Evolutionary conservation across 2,329 filamentous ascomycete species (phyloP), one percentile per base, ranked within the genome.

Genomic region (Aspergillus texensis): DNA sequence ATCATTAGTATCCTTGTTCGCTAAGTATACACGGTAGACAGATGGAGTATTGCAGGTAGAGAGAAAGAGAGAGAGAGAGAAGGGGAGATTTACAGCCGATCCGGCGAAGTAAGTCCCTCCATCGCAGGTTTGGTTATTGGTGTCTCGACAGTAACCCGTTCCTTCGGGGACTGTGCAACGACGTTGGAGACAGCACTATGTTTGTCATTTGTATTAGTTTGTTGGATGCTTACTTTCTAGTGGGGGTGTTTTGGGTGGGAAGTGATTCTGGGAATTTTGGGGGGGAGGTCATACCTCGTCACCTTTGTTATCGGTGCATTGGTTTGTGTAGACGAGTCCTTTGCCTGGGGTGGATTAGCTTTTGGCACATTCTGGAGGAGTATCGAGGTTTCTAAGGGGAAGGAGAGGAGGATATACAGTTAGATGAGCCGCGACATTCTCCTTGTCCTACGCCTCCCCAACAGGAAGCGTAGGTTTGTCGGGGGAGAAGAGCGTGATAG

Each of bases 41-140:
- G n/a, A 21, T 5, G 28, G 26, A n/a, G 19, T 39, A 9, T 56
- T 48, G 54, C 24, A 59, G 36, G 41, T 19, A 41, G 16, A 19
- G 16, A 41, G 36, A 41, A 21, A 53, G 21, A 39, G 32, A 28
- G 16, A 52, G 21, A n/a, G 41, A 16, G 45, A 14, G 21, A 16
- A n/a, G 16, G n/a, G 46, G 28, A 28, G 16, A 32, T 14, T 8
- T 64, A 66, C 64, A 45, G 21, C 4, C 12, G 43, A 53, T n/a
- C 64, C 64, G 14, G 46, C 6, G n/a, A 65, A 45, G 24, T 50
- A 65, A 1, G 26, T 39, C 12, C 60, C 61, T 11, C 56, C 64
- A 14, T 50, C 54, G 28, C 64, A 65, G 12, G 64, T 65, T 50
- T 65, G 64, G 50, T 65, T 65, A 43, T 60, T 21, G 32, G 19